Base-by-base conservation (phyloP, 1,139 yeast species). In the Spathaspora sp. region DNA sequence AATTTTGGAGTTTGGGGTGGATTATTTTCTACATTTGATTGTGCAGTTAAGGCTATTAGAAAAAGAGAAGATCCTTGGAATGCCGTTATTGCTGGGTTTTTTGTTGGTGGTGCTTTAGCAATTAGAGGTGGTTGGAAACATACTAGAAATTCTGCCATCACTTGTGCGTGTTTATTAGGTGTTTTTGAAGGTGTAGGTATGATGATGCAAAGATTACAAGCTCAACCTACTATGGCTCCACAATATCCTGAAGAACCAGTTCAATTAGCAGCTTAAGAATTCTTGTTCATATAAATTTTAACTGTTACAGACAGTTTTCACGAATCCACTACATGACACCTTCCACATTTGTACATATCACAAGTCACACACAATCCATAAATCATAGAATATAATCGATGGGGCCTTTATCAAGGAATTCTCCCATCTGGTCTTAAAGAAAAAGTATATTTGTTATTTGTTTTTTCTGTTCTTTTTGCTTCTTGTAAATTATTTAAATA, bases 1-100 rank as follows among this genome's bases (percentile, higher is more conserved):
- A 93, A 93, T 70, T 93, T 93, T 63, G 99, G 99, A 70, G 97
- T 89, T 38, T 93, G 99, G 99, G 99, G 99, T 76, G 99, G 99
- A 50, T 75, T 93, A 58, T 93, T 95, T 65, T 89, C 97, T 34
- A 86, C 96, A 7, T 95, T 85, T 65, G 99, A 93, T 70, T 93
- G 99, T 76, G 80, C 93, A 24, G 96, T 93, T 44, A 93, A 93
- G 70, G 96, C 95, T 2, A 82, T 93, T 37, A 87, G 99, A 74
- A 87, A 89, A 70, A 89, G 97, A 74, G 99, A 93, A 70, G 99
- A 93, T 67, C 97, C 98, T 8, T 89, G 96, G 88, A 93, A 93
- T 67, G 97, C 98, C 51, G 93, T 93, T 60, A 86, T 93, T 65
- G 98, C 99, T 31, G 99, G 99, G 47, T 91, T 95, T 68, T 89